Evolutionary conservation across 73 alveolate species (phyloP).

Genomic region (Tetrahymena thermophila): DNA sequence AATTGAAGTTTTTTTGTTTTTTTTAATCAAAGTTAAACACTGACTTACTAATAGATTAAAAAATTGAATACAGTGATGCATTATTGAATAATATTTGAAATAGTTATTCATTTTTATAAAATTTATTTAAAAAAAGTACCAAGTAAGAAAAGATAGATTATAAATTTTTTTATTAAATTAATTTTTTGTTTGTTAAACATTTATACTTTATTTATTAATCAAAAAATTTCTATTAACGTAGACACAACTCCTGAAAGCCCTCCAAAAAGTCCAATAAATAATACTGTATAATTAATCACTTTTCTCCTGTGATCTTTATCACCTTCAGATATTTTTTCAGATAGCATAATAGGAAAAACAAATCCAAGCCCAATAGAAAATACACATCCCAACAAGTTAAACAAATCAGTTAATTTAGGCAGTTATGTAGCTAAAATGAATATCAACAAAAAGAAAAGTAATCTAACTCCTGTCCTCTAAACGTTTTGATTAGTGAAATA

Average conservation of each 20-base stretch:
- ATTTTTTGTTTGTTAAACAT: neutral
- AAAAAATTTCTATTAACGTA: neutral
- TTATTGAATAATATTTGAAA: neutral
- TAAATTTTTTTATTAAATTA: neutral
- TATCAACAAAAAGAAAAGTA: neutral
- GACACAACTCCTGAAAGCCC: constrained; percentile 1
- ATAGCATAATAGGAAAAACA: neutral
- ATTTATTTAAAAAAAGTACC: neutral
- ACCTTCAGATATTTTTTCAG: neutral
- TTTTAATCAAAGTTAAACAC: no score
- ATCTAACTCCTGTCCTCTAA: neutral
- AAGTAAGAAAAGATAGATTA: neutral
- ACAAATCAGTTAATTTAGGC: neutral
- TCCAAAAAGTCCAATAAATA: neutral
- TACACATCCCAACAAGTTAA: neutral
- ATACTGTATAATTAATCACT: neutral
- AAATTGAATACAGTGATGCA: neutral
- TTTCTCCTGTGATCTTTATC: neutral
- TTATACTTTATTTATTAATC: neutral
- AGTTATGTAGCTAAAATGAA: neutral
- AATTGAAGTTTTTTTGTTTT: no score
- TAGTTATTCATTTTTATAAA: neutral
- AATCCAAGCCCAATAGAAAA: neutral
- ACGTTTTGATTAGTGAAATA: neutral
- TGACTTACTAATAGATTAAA: no score